Conservation (phyloP, 257 asterid species). For the Solanum rostratum region DNA sequence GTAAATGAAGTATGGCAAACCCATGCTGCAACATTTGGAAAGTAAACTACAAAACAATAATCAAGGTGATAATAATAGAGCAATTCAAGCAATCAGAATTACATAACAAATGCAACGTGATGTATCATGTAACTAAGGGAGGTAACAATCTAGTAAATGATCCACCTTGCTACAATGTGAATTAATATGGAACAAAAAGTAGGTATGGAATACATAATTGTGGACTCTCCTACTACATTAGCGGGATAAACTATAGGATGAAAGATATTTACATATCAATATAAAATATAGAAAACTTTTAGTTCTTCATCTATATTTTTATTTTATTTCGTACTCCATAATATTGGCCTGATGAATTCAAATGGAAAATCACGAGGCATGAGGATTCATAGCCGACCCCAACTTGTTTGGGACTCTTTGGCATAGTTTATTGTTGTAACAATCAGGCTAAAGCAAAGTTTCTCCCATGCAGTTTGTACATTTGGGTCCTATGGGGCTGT, state of each 20-base stretch:
- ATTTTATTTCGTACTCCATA: conserved; percentile 9
- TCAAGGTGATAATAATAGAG: background rate
- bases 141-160: conserved; percentile 43
- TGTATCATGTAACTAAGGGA: background rate
- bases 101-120: background rate
- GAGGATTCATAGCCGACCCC: background rate
- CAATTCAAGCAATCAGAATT: background rate
- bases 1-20: background rate
- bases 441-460: background rate
- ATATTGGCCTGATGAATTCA: background rate
- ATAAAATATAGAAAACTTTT: background rate
- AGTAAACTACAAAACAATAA: background rate
- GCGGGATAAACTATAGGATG: conserved; percentile 60
- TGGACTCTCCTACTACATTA: conserved; percentile 29
- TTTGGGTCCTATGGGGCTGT: background rate
- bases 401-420: background rate
- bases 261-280: conserved; percentile 41
- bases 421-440: background rate
- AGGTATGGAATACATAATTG: conserved; percentile 38
- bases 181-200: conserved; percentile 39
- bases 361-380: background rate
- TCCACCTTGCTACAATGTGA: conserved; percentile 31
- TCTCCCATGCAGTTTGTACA: background rate
- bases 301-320: conserved; percentile 9
- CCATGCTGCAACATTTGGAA: background rate